Conservation (phyloP, 1,284 basidiomycete genomes). For the Heterobasidion irregulare region DNA sequence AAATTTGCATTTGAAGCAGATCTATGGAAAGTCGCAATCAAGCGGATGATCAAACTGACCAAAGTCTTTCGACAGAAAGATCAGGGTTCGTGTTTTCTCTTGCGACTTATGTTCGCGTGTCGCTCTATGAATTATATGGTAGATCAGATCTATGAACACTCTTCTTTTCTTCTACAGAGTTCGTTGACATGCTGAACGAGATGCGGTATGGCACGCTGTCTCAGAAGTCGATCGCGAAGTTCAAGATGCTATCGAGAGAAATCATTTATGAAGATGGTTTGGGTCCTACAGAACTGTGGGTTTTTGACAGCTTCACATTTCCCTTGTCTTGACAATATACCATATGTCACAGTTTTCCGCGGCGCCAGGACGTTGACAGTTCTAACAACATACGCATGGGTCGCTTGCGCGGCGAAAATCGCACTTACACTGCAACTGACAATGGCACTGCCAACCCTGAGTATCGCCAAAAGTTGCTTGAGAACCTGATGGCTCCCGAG, state of each 20-base stretch:
- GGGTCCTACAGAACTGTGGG: conserved; percentile 74
- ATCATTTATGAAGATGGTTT: conserved; percentile 64
- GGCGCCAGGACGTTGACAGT: conserved; percentile 78
- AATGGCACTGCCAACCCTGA: conserved; percentile 32
- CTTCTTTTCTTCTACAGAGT: conserved; percentile 37
- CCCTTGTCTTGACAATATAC: not conserved
- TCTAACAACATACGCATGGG: conserved; percentile 65
- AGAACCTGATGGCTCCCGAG: conserved; percentile 26
- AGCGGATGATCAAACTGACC: conserved; percentile 49
- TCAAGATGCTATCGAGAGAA: conserved; percentile 52
- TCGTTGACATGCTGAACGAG: conserved; percentile 86
- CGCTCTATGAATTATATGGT: too few relatives aligned
- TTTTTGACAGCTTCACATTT: not conserved
- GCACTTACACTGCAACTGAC: conserved; percentile 34
- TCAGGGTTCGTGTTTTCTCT: conserved; percentile 32
- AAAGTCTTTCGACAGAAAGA: conserved; percentile 65
- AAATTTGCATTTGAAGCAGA: conserved; percentile 82
- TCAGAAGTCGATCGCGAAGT: conserved; percentile 45
- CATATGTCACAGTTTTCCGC: conserved; percentile 56
- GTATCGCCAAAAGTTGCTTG: conserved; percentile 28
- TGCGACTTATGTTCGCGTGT: not conserved
- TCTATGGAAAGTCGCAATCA: conserved; percentile 58
- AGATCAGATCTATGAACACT: not conserved
- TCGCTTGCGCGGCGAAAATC: conserved; percentile 20
- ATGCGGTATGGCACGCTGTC: conserved; percentile 81